These are phyloP conservation scores for Teratosphaeria zuluensis DNA, from an alignment of 2,329 filamentous ascomycete species.

Conservation along the genomic window DNA sequence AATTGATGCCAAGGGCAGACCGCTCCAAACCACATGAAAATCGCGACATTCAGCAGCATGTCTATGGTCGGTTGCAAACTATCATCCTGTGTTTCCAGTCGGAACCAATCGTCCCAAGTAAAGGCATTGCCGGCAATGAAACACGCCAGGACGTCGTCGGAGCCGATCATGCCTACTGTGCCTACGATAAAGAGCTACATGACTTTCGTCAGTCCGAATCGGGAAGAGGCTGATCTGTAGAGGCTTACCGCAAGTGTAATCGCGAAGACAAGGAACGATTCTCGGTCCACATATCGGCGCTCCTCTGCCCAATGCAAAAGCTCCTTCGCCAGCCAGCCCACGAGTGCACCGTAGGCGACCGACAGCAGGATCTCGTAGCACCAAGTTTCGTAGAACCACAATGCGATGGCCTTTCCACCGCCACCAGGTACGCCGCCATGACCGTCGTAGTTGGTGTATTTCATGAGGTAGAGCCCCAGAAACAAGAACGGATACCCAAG, in stretches of 20 bases:
- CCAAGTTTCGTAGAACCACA: slow-evolving; percentile 83
- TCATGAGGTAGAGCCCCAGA: slow-evolving; percentile 72
- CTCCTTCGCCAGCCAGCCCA: slow-evolving; percentile 75
- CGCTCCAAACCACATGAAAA: slow-evolving; percentile 88
- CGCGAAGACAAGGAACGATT: slow-evolving; percentile 80
- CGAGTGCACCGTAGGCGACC: slow-evolving; percentile 62
- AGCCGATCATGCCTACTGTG: slow-evolving; percentile 77
- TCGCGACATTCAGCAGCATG: slow-evolving; percentile 79
- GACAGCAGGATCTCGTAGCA: slow-evolving; percentile 74
- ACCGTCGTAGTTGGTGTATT: slow-evolving; percentile 56
- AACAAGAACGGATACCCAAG: slow-evolving; percentile 84
- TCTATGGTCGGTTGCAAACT: slow-evolving; percentile 90
- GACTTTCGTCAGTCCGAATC: slow-evolving; percentile 1
- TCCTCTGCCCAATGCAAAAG: slow-evolving; percentile 77
- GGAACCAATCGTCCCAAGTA: slow-evolving; percentile 92
- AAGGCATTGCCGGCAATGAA: slow-evolving; percentile 88
- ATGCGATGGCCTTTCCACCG: slow-evolving; percentile 55
- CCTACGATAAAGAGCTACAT: slow-evolving; percentile 69
- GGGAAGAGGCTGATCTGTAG: background rate
- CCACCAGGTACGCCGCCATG: slow-evolving; percentile 45
- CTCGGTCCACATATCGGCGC: slow-evolving; percentile 70
- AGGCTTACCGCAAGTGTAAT: slow-evolving; percentile 62
- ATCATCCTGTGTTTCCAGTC: slow-evolving; percentile 78
- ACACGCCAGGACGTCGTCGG: slow-evolving; percentile 81
- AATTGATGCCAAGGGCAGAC: slow-evolving; percentile 74